These are phyloP conservation scores for Bathelium albidoporum DNA, from an alignment of 495 filamentous ascomycete species.

Conservation along the genomic window DNA sequence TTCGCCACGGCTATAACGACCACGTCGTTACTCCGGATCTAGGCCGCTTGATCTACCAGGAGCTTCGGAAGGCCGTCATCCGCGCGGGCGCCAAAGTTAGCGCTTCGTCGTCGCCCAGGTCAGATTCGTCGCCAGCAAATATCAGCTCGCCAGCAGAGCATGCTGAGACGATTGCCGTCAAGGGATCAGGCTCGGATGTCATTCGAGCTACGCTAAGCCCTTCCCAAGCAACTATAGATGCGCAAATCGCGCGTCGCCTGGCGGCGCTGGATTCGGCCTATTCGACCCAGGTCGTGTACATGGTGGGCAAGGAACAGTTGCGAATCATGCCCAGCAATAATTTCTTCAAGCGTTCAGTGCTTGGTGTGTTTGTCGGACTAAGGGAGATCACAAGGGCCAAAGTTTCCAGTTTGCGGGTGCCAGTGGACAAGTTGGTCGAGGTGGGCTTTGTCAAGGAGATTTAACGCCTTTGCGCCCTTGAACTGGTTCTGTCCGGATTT, in stretches of 20 bases:
- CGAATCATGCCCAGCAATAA: conserved; percentile 38
- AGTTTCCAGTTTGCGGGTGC: conserved; percentile 49
- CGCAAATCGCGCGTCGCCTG: neutral
- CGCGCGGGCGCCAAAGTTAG: conserved; percentile 20
- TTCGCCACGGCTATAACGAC: conserved; percentile 63
- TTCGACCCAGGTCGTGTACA: conserved; percentile 53
- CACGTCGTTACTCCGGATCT: conserved; percentile 54
- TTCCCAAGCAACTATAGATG: neutral
- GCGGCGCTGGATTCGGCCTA: conserved; percentile 44
- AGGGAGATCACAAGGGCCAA: conserved; percentile 59
- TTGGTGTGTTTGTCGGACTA: conserved; percentile 55
- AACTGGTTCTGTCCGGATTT: too few species aligned
- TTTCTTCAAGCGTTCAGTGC: conserved; percentile 35
- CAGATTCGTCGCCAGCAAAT: conserved; percentile 6
- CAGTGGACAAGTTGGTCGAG: conserved; percentile 53
- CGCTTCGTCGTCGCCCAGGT: neutral
- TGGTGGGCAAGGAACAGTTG: conserved; percentile 67
- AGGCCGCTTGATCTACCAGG: conserved; percentile 46
- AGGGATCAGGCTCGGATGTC: neutral
- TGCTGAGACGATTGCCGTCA: neutral
- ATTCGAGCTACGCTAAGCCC: neutral
- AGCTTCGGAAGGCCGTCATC: conserved; percentile 46
- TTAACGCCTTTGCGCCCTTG: neutral
- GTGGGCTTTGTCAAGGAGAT: conserved; percentile 60
- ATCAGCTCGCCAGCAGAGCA: neutral